phyloP scores from a whole-genome alignment of 1,284 basidiomycete genomes.

The Cronartium ribicola region DNA sequence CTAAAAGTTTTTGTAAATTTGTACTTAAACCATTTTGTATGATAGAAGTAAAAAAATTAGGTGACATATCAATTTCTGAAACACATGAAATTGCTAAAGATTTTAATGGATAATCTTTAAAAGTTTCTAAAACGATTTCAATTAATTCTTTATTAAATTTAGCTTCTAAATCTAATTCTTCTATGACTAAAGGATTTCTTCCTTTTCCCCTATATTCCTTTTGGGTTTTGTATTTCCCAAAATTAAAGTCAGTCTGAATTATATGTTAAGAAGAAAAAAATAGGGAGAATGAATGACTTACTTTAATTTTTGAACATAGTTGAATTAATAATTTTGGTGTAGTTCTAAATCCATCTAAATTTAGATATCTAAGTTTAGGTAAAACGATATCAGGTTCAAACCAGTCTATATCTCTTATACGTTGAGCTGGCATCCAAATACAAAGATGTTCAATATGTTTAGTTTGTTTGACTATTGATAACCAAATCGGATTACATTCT shows the following conservation, averaged over 20 bases:
- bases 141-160: background rate
- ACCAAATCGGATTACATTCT: background rate
- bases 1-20: background rate
- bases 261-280: too few species aligned
- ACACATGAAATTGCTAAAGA: background rate
- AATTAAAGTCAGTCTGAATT: too few species aligned
- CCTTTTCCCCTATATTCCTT: constrained; percentile 5
- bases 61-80: background rate
- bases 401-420: background rate
- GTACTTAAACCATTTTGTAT: background rate
- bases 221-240: too few species aligned
- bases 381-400: background rate
- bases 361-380: constrained; percentile 6
- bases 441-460: background rate
- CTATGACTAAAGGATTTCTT: background rate
- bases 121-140: background rate
- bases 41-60: background rate
- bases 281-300: background rate
- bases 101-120: background rate
- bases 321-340: background rate
- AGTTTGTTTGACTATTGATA: background rate
- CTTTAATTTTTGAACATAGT: background rate
- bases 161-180: background rate
- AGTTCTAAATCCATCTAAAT: background rate
- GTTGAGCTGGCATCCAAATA: background rate